Conservation (phyloP, 768 basidiomycete genomes). For the Naganishia vaughanmartiniae region DNA sequence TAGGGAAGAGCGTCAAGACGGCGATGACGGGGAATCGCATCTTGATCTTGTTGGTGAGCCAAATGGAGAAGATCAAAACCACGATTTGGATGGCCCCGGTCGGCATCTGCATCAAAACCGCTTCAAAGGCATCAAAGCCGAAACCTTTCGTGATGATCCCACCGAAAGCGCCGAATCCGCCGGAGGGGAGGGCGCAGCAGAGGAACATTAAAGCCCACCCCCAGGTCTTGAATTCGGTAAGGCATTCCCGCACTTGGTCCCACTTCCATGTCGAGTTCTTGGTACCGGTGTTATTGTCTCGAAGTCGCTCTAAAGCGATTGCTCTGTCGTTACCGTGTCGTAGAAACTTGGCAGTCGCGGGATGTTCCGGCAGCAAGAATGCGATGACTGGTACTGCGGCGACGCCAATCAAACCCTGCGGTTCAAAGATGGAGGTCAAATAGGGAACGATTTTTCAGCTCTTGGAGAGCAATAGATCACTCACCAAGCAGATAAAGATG, state of each 20-base stretch:
- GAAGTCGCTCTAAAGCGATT: conserved; percentile 48
- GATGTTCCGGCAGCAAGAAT: conserved; percentile 47
- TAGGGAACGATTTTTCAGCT: conserved; percentile 30
- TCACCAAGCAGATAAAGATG: conserved; percentile 30
- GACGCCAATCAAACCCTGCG: conserved; percentile 37
- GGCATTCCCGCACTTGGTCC: conserved; percentile 45
- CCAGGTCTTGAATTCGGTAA: conserved; percentile 42
- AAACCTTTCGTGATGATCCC: conserved; percentile 43
- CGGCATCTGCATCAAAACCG: conserved; percentile 30
- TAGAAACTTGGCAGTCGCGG: conserved; percentile 48
- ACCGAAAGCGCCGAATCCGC: conserved; percentile 34
- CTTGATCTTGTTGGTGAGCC: conserved; percentile 32
- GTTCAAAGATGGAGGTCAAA: conserved; percentile 23
- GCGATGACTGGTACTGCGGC: conserved; percentile 38
- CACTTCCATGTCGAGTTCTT: conserved; percentile 42
- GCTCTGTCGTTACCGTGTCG: conserved; percentile 43
- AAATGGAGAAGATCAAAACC: conserved; percentile 26
- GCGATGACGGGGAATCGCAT: conserved; percentile 36
- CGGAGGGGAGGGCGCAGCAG: conserved; percentile 36
- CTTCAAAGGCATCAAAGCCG: conserved; percentile 26
- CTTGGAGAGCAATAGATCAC: not conserved
- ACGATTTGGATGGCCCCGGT: conserved; percentile 30
- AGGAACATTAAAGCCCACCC: conserved; percentile 41
- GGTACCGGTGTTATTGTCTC: conserved; percentile 50
- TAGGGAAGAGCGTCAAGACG: conserved; percentile 40